phyloP scores from a whole-genome alignment of 148 eudicot species.

The Gaultheria prostrata region DNA sequence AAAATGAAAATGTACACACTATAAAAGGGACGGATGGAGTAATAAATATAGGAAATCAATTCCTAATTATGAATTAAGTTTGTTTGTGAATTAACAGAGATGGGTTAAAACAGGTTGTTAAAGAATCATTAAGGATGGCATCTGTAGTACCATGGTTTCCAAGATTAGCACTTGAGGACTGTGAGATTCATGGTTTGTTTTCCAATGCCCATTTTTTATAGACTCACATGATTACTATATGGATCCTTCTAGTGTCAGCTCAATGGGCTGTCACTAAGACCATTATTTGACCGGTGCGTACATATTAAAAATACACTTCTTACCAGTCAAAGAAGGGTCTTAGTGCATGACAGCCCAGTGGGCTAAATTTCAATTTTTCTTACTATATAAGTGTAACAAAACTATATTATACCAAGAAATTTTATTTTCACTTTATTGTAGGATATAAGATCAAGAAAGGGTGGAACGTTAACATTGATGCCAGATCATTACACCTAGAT shows the following conservation, averaged over 20 bases:
- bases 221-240: no score
- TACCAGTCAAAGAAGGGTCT: no score
- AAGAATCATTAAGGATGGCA: conserved; percentile 50
- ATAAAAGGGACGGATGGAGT: no score
- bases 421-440: neutral
- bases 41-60: neutral
- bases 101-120: conserved; percentile 29
- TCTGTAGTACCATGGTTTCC: conserved; percentile 57
- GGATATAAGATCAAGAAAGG: conserved; percentile 48
- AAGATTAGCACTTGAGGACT: conserved; percentile 39
- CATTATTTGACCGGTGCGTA: no score
- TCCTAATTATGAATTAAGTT: neutral
- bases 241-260: no score
- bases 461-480: conserved; percentile 53
- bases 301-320: no score
- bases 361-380: no score
- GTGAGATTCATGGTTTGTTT: conserved; percentile 39
- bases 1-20: no score
- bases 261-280: no score
- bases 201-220: neutral
- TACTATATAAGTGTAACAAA: no score
- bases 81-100: neutral
- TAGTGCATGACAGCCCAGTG: no score
- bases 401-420: neutral
- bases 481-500: conserved; percentile 45